phyloP scores from a whole-genome alignment of 768 basidiomycete genomes.

The Phaeotremella fagi region DNA sequence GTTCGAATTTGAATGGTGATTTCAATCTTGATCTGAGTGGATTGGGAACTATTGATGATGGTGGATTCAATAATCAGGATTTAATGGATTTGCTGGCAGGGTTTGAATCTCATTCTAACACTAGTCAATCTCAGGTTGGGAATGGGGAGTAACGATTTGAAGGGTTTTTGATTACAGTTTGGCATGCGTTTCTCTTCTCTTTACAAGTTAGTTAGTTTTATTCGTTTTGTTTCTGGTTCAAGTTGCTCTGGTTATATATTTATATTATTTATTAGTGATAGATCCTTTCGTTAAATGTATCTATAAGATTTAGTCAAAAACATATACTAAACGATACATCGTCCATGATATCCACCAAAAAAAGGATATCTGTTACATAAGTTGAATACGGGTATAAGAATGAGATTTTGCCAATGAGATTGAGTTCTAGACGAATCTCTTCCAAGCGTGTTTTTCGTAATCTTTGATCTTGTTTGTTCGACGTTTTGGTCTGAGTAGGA shows the following conservation, averaged over 20 bases:
- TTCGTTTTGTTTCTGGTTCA: too few species aligned
- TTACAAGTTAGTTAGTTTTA: too few species aligned
- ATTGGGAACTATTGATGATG: constrained; percentile 7
- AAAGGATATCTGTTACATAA: not conserved
- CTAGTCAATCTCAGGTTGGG: not conserved
- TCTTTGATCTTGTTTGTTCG: constrained; percentile 37
- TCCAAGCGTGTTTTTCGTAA: constrained; percentile 50
- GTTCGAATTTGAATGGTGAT: not conserved
- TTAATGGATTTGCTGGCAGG: constrained; percentile 30
- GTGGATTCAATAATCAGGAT: constrained; percentile 9
- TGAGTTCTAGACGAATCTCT: constrained; percentile 43
- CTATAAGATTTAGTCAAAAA: too few species aligned
- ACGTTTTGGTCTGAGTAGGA: constrained; percentile 26
- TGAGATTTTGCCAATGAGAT: not conserved
- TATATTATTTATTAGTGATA: too few species aligned
- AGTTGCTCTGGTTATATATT: too few species aligned
- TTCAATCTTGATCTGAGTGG: too few species aligned
- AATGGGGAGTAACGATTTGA: too few species aligned
- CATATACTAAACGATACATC: too few species aligned
- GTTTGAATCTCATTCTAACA: not conserved
- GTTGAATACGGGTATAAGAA: not conserved
- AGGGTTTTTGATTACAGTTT: too few species aligned
- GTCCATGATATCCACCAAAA: too few species aligned
- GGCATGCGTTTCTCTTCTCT: too few species aligned
- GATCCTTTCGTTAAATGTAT: too few species aligned